A percentile compares a stretch with the other conserved stretches of the same genome.
Conservation (phyloP, 306 rosid genomes). For the Corylus avellana region DNA sequence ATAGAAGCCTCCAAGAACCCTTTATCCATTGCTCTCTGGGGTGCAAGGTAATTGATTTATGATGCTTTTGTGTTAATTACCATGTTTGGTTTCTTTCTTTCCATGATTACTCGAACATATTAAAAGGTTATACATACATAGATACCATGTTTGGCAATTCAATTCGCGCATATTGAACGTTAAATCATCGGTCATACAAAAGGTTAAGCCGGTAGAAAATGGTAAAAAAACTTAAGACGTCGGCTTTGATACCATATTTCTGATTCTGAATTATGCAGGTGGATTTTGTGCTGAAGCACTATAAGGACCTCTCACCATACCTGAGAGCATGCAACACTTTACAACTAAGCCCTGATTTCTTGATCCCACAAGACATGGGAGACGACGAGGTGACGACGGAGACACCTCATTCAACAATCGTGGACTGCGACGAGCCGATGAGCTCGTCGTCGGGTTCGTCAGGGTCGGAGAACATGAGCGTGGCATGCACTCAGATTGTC, state of each 20-base stretch:
- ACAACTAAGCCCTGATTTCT: constrained; percentile 75
- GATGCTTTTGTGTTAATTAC: background rate
- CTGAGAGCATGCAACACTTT: constrained; percentile 65
- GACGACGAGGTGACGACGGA: constrained; percentile 71
- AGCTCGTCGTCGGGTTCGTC: constrained; percentile 68
- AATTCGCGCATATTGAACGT: background rate
- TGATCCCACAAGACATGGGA: constrained; percentile 78
- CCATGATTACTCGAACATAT: background rate
- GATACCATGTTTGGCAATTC: background rate
- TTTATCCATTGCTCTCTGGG: constrained; percentile 90
- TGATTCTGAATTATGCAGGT: constrained; percentile 42
- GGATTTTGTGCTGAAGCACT: constrained; percentile 76
- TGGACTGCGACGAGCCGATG: constrained; percentile 74
- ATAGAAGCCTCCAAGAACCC: constrained; percentile 95
- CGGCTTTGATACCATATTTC: background rate
- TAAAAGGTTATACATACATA: too few species aligned
- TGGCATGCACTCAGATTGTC: constrained; percentile 57
- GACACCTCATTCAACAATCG: constrained; percentile 67
- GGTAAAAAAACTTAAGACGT: too few species aligned
- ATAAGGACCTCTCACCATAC: constrained; percentile 67
- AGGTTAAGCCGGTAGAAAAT: too few species aligned
- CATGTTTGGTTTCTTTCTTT: background rate
- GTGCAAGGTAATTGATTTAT: constrained; percentile 72
- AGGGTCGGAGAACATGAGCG: constrained; percentile 71
- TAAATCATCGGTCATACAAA: too few species aligned